Conservation (phyloP, 305 asterid genomes). For the Plantago coronopus region DNA sequence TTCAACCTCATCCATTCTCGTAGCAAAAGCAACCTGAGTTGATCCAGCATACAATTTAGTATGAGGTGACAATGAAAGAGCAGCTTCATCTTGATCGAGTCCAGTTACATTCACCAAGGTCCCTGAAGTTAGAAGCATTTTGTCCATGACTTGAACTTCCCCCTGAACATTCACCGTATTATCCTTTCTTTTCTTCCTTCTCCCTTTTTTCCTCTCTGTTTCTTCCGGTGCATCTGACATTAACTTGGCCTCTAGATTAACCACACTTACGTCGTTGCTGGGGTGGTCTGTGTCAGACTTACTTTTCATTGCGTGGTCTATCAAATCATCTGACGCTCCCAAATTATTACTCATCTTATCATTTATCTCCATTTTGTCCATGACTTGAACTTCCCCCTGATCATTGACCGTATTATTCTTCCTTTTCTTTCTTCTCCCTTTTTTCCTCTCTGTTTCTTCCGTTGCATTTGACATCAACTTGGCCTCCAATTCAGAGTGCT, state of each 20-base stretch:
- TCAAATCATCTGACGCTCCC: background rate
- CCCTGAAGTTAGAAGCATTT: background rate
- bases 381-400: slow-evolving; percentile 1
- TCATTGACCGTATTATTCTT: background rate
- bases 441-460: background rate
- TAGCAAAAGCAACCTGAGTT: background rate
- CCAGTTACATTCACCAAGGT: background rate
- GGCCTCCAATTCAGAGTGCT: background rate
- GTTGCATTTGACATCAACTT: background rate
- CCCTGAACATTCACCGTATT: background rate
- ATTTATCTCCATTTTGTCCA: background rate
- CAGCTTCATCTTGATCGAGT: background rate
- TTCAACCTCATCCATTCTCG: background rate
- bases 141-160: background rate
- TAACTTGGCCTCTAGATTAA: background rate
- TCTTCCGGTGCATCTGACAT: background rate
- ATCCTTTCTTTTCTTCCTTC: background rate
- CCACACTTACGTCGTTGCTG: background rate
- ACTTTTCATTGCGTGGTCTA: slow-evolving; percentile 14
- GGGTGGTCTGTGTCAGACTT: slow-evolving; percentile 21
- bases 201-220: background rate
- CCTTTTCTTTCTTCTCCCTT: background rate
- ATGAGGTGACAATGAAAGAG: background rate
- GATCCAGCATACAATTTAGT: background rate
- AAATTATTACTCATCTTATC: slow-evolving; percentile 3